Percentiles rank a stretch among this genome's conserved stretches.
These are phyloP conservation scores for Russula sp. DNA, from an alignment of 768 basidiomycete species.

Conservation along the genomic window DNA sequence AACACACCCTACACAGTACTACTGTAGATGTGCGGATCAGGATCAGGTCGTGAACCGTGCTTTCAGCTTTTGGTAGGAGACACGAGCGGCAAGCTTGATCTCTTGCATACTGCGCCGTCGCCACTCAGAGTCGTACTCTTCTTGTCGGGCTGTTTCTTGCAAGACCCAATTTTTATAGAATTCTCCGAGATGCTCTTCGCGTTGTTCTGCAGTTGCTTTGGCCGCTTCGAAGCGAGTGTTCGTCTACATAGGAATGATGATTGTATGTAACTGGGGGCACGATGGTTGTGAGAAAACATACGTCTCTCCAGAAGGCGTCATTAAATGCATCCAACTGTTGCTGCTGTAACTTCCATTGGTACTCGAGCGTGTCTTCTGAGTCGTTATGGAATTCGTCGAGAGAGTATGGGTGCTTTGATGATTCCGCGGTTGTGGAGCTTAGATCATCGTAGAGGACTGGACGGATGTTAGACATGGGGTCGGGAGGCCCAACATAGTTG, in stretches of 20 bases:
- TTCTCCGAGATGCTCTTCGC: constrained; percentile 65
- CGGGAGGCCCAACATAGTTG: constrained; percentile 63
- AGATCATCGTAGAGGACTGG: constrained; percentile 72
- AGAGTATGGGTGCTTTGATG: constrained; percentile 66
- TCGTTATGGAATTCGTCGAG: constrained; percentile 60
- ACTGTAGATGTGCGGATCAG: constrained; percentile 18
- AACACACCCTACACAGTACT: constrained; percentile 3
- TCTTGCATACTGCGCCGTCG: constrained; percentile 55
- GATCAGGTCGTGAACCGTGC: constrained; percentile 31
- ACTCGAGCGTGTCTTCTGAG: constrained; percentile 44
- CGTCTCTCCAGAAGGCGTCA: constrained; percentile 78
- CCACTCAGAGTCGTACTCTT: constrained; percentile 65
- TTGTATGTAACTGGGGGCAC: background rate
- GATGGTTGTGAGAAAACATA: constrained; percentile 40
- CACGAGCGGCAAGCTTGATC: constrained; percentile 57
- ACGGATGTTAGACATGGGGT: constrained; percentile 76
- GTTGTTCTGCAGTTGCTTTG: constrained; percentile 54
- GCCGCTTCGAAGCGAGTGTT: constrained; percentile 78
- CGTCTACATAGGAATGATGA: constrained; percentile 47
- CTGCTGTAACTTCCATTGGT: constrained; percentile 67
- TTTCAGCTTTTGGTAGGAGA: constrained; percentile 43
- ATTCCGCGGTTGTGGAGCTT: constrained; percentile 31
- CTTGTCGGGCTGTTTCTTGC: constrained; percentile 59
- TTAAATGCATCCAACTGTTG: constrained; percentile 74
- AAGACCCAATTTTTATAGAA: constrained; percentile 75